phyloP scores from a whole-genome alignment of 352 stramenopile species.

The Phytophthora syringae region DNA sequence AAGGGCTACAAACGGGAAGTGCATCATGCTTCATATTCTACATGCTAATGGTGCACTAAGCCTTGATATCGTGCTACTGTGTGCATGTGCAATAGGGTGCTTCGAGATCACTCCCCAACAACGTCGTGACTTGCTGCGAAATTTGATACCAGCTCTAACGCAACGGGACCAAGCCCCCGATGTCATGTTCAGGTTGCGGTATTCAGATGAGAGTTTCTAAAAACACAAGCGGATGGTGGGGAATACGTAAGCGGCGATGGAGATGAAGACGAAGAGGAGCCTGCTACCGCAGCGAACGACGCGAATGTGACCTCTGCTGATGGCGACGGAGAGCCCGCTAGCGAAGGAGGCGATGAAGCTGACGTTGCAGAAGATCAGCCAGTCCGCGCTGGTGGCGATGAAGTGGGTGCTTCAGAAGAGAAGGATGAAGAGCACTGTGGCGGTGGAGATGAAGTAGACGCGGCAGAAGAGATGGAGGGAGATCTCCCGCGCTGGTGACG shows the following conservation, averaged over 20 bases:
- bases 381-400: no score
- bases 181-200: background rate
- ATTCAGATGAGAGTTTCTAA: background rate
- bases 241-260: background rate
- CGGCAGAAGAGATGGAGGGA: no score
- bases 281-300: no score
- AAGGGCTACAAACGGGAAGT: conserved; percentile 5
- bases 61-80: background rate
- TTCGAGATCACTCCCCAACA: background rate
- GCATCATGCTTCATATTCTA: background rate
- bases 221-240: background rate
- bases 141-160: conserved; percentile 8
- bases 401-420: no score
- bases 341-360: no score
- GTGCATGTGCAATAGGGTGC: conserved; percentile 11
- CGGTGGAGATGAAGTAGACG: no score
- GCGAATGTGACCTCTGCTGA: background rate
- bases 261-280: background rate
- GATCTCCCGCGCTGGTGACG: background rate
- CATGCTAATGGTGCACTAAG: background rate
- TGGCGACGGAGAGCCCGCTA: no score
- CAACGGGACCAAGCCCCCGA: background rate
- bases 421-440: no score
- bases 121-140: background rate
- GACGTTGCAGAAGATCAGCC: no score